Base-by-base conservation (phyloP, 129 eudicot genomes). In the Flaveria ramosissima region DNA sequence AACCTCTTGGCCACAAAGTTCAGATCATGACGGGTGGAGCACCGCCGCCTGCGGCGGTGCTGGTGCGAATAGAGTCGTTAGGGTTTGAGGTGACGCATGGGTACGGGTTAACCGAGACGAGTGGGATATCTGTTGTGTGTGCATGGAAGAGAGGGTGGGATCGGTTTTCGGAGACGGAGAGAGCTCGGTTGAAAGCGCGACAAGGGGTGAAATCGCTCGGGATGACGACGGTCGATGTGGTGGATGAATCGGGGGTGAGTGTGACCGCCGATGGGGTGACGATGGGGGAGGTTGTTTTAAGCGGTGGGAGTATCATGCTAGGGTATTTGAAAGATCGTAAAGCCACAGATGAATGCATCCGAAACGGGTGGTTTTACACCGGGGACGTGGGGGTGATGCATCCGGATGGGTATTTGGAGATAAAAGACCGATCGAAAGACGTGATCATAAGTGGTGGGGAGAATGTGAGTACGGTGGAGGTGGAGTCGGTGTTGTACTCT, bases 241-340 rank as follows among this genome's bases (percentile, higher is more conserved):
- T 64, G 45, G 70, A 64, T 64, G 12, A 64, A 8, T 64, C 70
- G 19, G 70, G 47, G 5, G 70, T 32, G 46, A 64, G 70, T 64
- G 47, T 64, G 70, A 32, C 21, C 17, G 46, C 19, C 0, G 70
- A 64, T 12, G 70, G 70, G 9, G 12, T 63, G 69, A 63, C 46
- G 14, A 4, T 11, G 3, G 70, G 70, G 1, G 70, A 64, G 70
- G 16, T 64, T 2, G 70, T 64, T 17, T 32, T 64, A 64, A 5
- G 21, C 6, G 70, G 70, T 13, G 46, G 46, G 70, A 13, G 70
- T 24, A 14, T 27, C 10, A 64, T 64, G 70, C 1, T 64, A 46
- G 70, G 70, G 15, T 64, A 64, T 23, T 32, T 64, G 27, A 64
- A 64, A 15, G 70, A 64, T 30, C 23, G 46, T 0, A 17, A 64